Evolutionary conservation across 257 asterid species (phyloP).

Genomic region (Nyctanthes arbortristis): DNA sequence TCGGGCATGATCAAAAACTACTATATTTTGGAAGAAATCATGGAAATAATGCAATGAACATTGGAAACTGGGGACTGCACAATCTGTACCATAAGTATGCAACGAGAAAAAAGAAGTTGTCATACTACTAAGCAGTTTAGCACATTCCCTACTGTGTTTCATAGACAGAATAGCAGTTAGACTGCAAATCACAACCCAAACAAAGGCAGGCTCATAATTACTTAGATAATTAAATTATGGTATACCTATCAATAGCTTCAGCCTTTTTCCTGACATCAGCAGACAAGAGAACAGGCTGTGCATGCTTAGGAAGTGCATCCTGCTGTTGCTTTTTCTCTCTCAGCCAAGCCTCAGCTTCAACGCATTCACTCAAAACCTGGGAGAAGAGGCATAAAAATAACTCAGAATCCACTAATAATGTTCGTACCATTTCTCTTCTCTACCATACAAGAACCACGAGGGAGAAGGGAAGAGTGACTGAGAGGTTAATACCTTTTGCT

Average conservation of each 20-base stretch:
- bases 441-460: not conserved
- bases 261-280: conserved; percentile 77
- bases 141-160: not conserved
- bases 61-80: too few relatives aligned
- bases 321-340: conserved; percentile 82
- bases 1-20: not conserved
- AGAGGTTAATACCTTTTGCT: conserved; percentile 57
- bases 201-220: not conserved
- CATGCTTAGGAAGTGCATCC: conserved; percentile 75
- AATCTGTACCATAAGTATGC: not conserved
- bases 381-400: not conserved
- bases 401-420: not conserved
- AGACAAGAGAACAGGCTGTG: conserved; percentile 65
- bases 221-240: not conserved
- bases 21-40: too few relatives aligned
- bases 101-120: not conserved
- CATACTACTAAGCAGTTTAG: not conserved
- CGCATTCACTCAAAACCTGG: conserved; percentile 83
- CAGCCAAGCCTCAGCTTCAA: conserved; percentile 88
- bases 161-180: not conserved
- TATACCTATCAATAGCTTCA: conserved; percentile 81
- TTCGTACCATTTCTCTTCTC: not conserved
- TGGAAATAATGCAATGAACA: too few relatives aligned
- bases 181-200: not conserved
- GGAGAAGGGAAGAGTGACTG: not conserved